Conservation (phyloP, 2,329 filamentous ascomycete genomes). For the Curvularia hawaiiensis region DNA sequence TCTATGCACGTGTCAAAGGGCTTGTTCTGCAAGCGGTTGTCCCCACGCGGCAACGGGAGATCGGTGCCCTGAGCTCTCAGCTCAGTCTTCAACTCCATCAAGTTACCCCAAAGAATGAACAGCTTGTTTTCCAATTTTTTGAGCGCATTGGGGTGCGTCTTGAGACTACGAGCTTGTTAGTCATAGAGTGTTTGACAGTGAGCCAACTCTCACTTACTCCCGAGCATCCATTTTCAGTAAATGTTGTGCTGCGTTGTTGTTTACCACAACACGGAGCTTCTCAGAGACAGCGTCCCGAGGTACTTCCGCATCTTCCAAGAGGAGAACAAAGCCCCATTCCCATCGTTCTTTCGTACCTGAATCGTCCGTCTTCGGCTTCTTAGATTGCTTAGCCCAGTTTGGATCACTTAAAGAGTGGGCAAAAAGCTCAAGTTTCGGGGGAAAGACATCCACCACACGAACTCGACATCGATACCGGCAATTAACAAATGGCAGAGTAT, state of each 20-base stretch:
- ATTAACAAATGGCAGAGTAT: slow-evolving; percentile 73
- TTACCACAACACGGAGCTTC: slow-evolving; percentile 69
- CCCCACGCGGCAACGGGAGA: slow-evolving; percentile 32
- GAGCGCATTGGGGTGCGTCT: slow-evolving; percentile 56
- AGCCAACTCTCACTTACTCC: slow-evolving; percentile 51
- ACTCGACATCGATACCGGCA: slow-evolving; percentile 70
- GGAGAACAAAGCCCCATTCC: slow-evolving; percentile 84
- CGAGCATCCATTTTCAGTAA: slow-evolving; percentile 61
- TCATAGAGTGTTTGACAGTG: background rate
- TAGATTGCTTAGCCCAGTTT: slow-evolving; percentile 34
- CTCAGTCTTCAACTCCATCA: slow-evolving; percentile 65
- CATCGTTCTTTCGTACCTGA: slow-evolving; percentile 59
- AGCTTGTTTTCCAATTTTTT: slow-evolving; percentile 68
- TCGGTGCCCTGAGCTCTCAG: slow-evolving; percentile 52
- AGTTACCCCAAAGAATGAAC: slow-evolving; percentile 82
- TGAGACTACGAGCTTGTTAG: slow-evolving; percentile 57
- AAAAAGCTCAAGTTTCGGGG: slow-evolving; percentile 73
- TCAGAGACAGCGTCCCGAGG: slow-evolving; percentile 32
- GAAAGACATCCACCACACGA: slow-evolving; percentile 83
- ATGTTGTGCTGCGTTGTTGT: slow-evolving; percentile 59
- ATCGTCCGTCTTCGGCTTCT: slow-evolving; percentile 46
- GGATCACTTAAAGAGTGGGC: slow-evolving; percentile 52
- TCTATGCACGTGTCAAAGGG: slow-evolving; percentile 49
- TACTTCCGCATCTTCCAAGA: slow-evolving; percentile 70
- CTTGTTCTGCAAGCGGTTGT: slow-evolving; percentile 43